Evolutionary conservation across 2,329 filamentous ascomycete species (phyloP).

Genomic region (Elsinoe perseae): DNA sequence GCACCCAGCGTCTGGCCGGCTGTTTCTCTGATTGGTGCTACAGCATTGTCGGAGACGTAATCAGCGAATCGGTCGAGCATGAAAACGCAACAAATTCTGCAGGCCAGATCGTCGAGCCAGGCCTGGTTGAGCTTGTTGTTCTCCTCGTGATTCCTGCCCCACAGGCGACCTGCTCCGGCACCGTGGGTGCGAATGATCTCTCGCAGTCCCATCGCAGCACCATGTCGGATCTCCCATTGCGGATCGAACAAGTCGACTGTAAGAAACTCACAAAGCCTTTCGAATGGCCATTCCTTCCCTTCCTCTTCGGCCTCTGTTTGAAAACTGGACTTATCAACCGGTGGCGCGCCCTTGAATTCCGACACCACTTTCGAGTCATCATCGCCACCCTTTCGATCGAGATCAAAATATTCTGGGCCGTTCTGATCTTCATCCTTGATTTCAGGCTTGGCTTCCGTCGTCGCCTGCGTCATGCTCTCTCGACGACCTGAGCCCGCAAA

Average conservation of each 20-base stretch:
- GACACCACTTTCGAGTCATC: constrained; percentile 89
- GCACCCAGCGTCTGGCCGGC: constrained; percentile 90
- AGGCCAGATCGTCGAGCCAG: constrained; percentile 94
- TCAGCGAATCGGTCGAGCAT: constrained; percentile 97
- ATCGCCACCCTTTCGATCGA: constrained; percentile 70
- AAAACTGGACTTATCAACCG: constrained; percentile 78
- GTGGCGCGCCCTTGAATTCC: constrained; percentile 80
- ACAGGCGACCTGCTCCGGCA: constrained; percentile 70
- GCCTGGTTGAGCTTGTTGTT: constrained; percentile 73
- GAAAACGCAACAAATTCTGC: constrained; percentile 86
- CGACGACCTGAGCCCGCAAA: constrained; percentile 56
- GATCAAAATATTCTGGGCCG: constrained; percentile 72
- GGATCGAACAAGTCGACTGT: constrained; percentile 89
- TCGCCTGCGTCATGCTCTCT: constrained; percentile 49
- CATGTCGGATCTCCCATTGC: constrained; percentile 91
- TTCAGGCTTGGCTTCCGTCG: constrained; percentile 53
- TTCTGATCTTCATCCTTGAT: constrained; percentile 51
- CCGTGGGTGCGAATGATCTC: constrained; percentile 92
- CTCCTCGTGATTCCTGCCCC: constrained; percentile 60
- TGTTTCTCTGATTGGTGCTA: constrained; percentile 91
- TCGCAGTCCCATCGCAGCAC: constrained; percentile 87
- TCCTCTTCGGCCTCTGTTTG: constrained; percentile 69
- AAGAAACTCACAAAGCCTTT: constrained; percentile 86
- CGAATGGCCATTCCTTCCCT: constrained; percentile 86
- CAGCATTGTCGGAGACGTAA: constrained; percentile 94